Evolutionary conservation across 805 yeast species (phyloP), one percentile per base, ranked within the genome.

Genomic region (Saturnispora serradocipensis): DNA sequence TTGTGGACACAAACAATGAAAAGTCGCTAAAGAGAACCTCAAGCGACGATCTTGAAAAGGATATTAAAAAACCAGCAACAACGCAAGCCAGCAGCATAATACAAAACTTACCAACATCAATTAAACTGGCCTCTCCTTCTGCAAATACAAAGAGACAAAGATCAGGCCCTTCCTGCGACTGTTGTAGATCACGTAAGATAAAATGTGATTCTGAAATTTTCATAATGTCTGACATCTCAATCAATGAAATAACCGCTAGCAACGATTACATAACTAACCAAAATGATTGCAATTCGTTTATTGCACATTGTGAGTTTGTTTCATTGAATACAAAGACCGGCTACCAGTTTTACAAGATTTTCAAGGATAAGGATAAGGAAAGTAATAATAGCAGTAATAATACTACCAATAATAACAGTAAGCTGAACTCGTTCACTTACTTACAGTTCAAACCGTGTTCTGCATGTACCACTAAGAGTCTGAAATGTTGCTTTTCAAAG

Each of bases 161-260:
- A 53, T 70, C 78, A 18, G 89, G 91, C 0, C 89, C 89, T 3
- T 79, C 86, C 40, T 84, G 91, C 65, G 89, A 84, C 62, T 69
- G 77, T 46, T 84, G 91, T 63, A 71, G 89, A 50, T 61, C 77
- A 15, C 73, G 88, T 52, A 84, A 84, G 62, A 84, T 83, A 53
- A 84, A 81, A 65, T 84, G 91, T 67, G 81, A 84, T 64, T 87
- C 90, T 2, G 81, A 74, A 57, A 77, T 83, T 28, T 59, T 62
- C 28, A 61, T 66, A 15, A 54, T 67, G 16, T 59, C 67, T 1
- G 56, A 55, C 39, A 53, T 62, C 3, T 58, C 61, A 5, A 18
- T 48, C 11, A 48, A 42, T 5, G 48, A 45, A 11, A n/a, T 32
- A 6, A n/a, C 42, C 20, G 13, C 22, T 25, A 38, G 22, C 13